Percentiles rank a stretch among this genome's conserved stretches.
Evolutionary conservation across 257 asterid species (phyloP).

Genomic region (Solanum appendiculatum): DNA sequence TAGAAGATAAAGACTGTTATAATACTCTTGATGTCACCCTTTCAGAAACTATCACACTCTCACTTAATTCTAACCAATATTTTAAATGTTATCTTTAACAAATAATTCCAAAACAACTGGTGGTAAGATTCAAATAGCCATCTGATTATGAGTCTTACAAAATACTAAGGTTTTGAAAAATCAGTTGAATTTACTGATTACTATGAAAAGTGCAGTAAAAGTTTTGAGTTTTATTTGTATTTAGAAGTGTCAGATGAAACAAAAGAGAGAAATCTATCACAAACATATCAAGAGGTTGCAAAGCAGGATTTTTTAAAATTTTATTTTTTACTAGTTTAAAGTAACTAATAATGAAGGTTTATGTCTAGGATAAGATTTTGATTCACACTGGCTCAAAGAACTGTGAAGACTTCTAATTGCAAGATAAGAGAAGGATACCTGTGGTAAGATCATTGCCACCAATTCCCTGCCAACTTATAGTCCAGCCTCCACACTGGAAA

Average conservation of each 20-base stretch:
- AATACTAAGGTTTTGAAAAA: not conserved
- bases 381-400: not conserved
- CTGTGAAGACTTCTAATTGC: not conserved
- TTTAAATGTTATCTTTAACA: not conserved
- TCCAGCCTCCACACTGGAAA: slow-evolving; percentile 12
- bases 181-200: not conserved
- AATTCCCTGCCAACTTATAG: slow-evolving; percentile 3
- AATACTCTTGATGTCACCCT: not conserved
- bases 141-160: not conserved
- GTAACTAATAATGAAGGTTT: not conserved
- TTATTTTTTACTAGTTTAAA: not conserved
- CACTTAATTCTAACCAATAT: not conserved
- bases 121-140: not conserved
- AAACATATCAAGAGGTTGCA: not conserved
- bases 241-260: not conserved
- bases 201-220: not conserved
- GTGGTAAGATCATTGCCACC: not conserved
- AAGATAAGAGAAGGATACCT: not conserved
- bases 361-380: not conserved
- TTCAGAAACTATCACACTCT: not conserved
- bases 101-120: not conserved
- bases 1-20: not conserved
- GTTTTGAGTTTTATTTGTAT: not conserved
- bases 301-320: not conserved
- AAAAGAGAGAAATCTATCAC: not conserved